phyloP scores from a whole-genome alignment of 148 eudicot species.

The Cornus controversa region DNA sequence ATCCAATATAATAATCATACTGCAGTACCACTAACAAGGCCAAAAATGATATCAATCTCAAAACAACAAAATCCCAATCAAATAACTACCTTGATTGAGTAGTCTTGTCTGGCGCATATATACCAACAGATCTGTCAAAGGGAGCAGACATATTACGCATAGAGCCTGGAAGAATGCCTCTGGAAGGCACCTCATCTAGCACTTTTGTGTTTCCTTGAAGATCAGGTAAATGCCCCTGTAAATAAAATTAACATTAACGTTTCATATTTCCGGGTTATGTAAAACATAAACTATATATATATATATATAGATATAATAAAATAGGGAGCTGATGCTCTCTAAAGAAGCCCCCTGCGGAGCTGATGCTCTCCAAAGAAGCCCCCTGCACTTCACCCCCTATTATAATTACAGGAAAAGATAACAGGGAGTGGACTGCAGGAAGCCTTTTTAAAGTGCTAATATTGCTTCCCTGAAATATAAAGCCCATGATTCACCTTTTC shows the following conservation, averaged over 20 bases:
- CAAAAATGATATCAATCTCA: neutral
- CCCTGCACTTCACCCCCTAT: too few relatives aligned
- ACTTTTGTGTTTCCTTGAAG: slow-evolving; percentile 40
- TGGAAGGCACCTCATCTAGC: slow-evolving; percentile 33
- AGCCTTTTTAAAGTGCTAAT: too few relatives aligned
- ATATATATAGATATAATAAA: too few relatives aligned
- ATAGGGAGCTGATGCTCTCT: too few relatives aligned
- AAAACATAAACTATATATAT: neutral
- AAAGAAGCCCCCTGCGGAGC: too few relatives aligned
- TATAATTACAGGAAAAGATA: too few relatives aligned
- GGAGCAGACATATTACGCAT: slow-evolving; percentile 33
- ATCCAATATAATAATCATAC: neutral
- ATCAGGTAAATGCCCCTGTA: slow-evolving; percentile 46
- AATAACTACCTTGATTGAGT: slow-evolving; percentile 49
- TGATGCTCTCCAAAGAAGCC: too few relatives aligned
- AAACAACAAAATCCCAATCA: slow-evolving; percentile 1
- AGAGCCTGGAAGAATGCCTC: slow-evolving; percentile 38
- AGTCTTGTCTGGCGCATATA: slow-evolving; percentile 33
- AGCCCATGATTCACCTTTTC: slow-evolving; percentile 40
- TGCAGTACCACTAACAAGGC: neutral
- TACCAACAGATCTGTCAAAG: slow-evolving; percentile 38
- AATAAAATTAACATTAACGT: slow-evolving; percentile 19
- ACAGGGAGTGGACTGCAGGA: too few relatives aligned
- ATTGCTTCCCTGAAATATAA: neutral
- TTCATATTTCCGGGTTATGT: neutral